Base-by-base conservation (phyloP, 805 yeast genomes). In the Candida ipomoeae region DNA sequence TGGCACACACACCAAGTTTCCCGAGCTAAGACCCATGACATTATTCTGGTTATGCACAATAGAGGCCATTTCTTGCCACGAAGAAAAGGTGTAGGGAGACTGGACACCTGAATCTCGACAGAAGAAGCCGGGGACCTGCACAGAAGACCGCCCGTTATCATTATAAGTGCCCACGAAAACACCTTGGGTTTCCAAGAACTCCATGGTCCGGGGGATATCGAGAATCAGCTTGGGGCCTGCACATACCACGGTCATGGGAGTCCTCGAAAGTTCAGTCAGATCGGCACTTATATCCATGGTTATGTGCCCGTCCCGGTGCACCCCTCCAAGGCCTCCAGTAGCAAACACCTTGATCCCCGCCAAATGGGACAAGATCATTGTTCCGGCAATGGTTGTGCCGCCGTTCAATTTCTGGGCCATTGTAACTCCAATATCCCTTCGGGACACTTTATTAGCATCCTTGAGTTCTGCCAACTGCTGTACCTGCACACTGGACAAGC, bases 271-370 rank as follows among this genome's bases (percentile, higher is more conserved):
- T 62, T 89, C 97, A 45, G 89, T 91, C 54, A 89, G 75, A 66
- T 89, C 97, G 2, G 96, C 96, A 59, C 91, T 83, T 21, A 89
- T 74, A 65, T 89, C 97, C 83, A 88, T 78, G 1, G 90, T 81
- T 29, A 68, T 56, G 49, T 86, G 85, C 18, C 87, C 92, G 6
- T 86, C 87, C 49, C 88, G 77, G 60, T 89, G 96, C 10, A 89
- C 96, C 18, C 97, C 97, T 18, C 97, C 97, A 17, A 89, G 74
- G 0, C 97, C 97, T 32, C 97, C 97, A 2, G 97, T 90, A 1
- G 95, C 94, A 73, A 89, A 90, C 11, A 90, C 89, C 57, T 80
- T 77, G 57, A 89, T 87, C 0, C 95, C 94, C 0, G 91, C 90
- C 59, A 68, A 61, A 48, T 82, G 74, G 0, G 96, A 83, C 17